Base-by-base conservation (phyloP, 2,329 filamentous ascomycete genomes). In the Triangularia verruculosa region DNA sequence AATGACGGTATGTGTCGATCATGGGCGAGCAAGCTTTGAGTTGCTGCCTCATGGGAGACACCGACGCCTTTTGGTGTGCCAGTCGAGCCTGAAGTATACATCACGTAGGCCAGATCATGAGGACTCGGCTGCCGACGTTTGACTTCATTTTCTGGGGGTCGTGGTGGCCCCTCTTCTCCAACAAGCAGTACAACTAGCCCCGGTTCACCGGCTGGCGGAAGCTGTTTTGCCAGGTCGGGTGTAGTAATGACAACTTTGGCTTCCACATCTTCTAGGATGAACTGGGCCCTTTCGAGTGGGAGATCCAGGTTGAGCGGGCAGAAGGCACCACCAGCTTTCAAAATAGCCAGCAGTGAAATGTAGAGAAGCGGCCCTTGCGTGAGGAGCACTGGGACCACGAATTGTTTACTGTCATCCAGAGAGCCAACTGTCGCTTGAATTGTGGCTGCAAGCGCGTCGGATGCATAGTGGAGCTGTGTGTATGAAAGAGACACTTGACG, bases 11-110 rank as follows among this genome's bases (percentile, higher is more conserved):
- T 88, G 70, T 93, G 87, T 55, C 79, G 82, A 71, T 96, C 83
- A 72, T 97, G 93, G 1, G 92, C 91, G 52, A 96, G 81, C 7
- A 97, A 77, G 62, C 90, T 92, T 74, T 97, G 93, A 0, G 91
- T 90, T 7, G 84, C 92, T 15, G 93, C 91, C 27, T 81, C 78
- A 76, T 97, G 93, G 28, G 92, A 92, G 28, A 97, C 82, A 1
- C 85, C 84, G 24, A 97, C 93, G 0, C 93, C 93, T 78, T 97
- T 97, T 0, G 93, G 93, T 4, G 88, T 86, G 12, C 93, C 93
- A 0, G 93, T 97, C 4, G 92, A 96, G 2, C 93, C 93, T 54
- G 92, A 96, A 0, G 93, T 97, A 74, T 96, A 97, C 87, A 97
- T 93, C 64, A 97, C 86, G 78, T 97, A 97, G 24, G 93, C 92